Base-by-base conservation (phyloP, 352 stramenopile genomes). In the Phytophthora colocasiae region DNA sequence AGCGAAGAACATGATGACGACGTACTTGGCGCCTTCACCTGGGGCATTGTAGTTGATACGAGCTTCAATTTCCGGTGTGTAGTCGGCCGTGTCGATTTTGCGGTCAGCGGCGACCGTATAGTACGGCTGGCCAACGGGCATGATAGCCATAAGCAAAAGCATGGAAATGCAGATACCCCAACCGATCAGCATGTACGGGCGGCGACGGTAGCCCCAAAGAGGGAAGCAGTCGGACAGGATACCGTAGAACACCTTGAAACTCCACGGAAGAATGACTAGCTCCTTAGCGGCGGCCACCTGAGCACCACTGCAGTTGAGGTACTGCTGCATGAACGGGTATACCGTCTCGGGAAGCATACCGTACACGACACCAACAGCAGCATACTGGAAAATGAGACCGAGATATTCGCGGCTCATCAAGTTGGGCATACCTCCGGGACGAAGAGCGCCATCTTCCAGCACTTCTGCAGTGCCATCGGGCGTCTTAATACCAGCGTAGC, bases 131-230 rank as follows among this genome's bases (percentile, higher is more conserved):
- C 79, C 75, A 22, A 85, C 70, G 0, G 65, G 65, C 43, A 75
- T 69, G 14, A 70, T 38, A 12, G 73, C 73, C 73, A 91, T 87
- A 47, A 89, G 38, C 43, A 89, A 11, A 3, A 88, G 58, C 71
- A 83, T 84, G 1, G 63, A 10, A 52, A 84, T 70, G 40, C 69
- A 87, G 6, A 85, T 48, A 6, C 38, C 11, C 81, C 81, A 90
- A 24, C 81, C 81, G 39, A 90, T 63, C 14, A 89, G 43, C 75
- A 90, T 88, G 62, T 81, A 90, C 14, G 81, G 78, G 43, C 81
- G 81, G 58, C 81, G 79, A 32, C 81, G 81, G 65, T 86, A 89
- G 14, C 81, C 81, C 15, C 63, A 74, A 52, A 91, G 71, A 12
- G 81, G 80, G 43, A 63, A 75, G n/a, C 67, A 75, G 41, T 75